Percentiles rank a stretch among this genome's conserved stretches.
Conservation (phyloP, 2,329 filamentous ascomycete genomes). For the Coleophoma eucalyptorum region DNA sequence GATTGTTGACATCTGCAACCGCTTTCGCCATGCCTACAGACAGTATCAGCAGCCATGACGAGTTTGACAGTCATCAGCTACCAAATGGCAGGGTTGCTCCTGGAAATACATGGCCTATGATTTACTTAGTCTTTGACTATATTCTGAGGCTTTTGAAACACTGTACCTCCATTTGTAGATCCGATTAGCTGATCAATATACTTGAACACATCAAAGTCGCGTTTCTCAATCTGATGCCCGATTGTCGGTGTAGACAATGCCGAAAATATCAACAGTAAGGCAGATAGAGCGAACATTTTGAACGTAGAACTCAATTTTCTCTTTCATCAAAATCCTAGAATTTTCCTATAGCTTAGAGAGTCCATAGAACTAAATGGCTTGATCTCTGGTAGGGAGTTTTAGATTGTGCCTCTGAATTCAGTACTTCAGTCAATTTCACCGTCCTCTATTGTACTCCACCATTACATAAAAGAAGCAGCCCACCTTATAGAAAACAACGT, state of each 20-base stretch:
- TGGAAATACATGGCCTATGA: conserved; percentile 46
- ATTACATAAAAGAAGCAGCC: not conserved
- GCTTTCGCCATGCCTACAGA: conserved; percentile 36
- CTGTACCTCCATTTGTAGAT: conserved; percentile 44
- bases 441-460: not conserved
- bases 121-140: not conserved
- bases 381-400: not conserved
- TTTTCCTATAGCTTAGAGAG: too few relatives aligned
- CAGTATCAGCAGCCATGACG: too few relatives aligned
- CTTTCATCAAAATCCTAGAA: not conserved
- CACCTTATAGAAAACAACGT: not conserved
- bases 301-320: not conserved
- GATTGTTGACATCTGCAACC: conserved; percentile 47
- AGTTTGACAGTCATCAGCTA: conserved; percentile 9
- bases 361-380: not conserved
- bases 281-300: not conserved
- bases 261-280: not conserved
- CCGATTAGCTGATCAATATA: conserved; percentile 50
- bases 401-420: not conserved
- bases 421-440: too few relatives aligned
- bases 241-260: not conserved
- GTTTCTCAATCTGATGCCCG: not conserved
- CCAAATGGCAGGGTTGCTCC: conserved; percentile 51
- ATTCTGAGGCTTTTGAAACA: not conserved
- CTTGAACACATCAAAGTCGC: conserved; percentile 30